Conservation (phyloP, 176 grass and related monocot species). For the Dactylis glomerata region DNA sequence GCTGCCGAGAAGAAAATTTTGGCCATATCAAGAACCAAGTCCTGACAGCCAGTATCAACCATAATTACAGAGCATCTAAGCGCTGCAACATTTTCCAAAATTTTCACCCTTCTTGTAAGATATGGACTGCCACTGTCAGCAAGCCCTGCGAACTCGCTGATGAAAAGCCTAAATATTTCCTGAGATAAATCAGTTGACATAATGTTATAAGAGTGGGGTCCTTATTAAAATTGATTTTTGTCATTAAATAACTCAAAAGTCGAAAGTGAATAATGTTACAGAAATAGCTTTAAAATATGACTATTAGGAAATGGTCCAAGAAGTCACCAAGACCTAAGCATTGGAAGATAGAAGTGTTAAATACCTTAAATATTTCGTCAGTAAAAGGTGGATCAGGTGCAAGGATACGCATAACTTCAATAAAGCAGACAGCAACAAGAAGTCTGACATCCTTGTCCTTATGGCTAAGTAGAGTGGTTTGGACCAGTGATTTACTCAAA, state of each 20-base stretch:
- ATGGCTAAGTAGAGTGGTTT: slow-evolving; percentile 72
- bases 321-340: not conserved
- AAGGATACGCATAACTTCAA: slow-evolving; percentile 89
- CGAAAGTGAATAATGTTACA: not conserved
- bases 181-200: slow-evolving; percentile 37
- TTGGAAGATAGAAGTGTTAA: not conserved
- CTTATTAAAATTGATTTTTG: slow-evolving; percentile 4
- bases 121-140: slow-evolving; percentile 76
- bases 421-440: slow-evolving; percentile 76
- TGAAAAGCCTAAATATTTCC: slow-evolving; percentile 94
- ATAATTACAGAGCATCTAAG: slow-evolving; percentile 89
- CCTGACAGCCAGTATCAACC: slow-evolving; percentile 78
- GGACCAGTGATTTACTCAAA: slow-evolving; percentile 63
- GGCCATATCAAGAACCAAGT: slow-evolving; percentile 85
- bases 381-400: slow-evolving; percentile 89
- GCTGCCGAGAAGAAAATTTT: slow-evolving; percentile 75
- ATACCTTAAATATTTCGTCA: slow-evolving; percentile 89
- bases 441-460: slow-evolving; percentile 96
- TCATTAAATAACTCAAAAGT: slow-evolving; percentile 18
- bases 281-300: slow-evolving; percentile 7
- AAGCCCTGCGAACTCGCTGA: slow-evolving; percentile 74
- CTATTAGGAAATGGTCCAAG: not conserved
- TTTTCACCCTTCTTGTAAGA: slow-evolving; percentile 88
- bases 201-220: slow-evolving; percentile 6
- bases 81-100: slow-evolving; percentile 80